These are phyloP conservation scores for Alternaria triticimaculans DNA, from an alignment of 2,329 filamentous ascomycete species.

Conservation along the genomic window DNA sequence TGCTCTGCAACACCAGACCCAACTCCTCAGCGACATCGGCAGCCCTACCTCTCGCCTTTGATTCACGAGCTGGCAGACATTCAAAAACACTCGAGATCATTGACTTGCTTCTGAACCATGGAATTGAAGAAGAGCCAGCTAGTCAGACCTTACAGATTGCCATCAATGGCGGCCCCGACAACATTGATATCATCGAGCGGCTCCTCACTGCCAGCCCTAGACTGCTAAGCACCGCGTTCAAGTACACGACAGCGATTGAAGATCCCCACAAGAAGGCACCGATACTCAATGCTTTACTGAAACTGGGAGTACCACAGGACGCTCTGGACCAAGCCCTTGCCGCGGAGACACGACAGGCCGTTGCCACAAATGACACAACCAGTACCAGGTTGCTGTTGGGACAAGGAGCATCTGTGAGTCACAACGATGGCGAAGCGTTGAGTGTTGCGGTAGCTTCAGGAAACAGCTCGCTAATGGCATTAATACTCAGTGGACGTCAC, in stretches of 20 bases:
- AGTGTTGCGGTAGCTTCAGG: conserved; percentile 62
- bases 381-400: conserved; percentile 37
- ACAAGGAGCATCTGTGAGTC: conserved; percentile 53
- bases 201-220: conserved; percentile 32
- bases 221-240: conserved; percentile 36
- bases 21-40: conserved; percentile 28
- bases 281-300: conserved; percentile 34
- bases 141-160: conserved; percentile 33
- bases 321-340: conserved; percentile 37
- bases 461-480: conserved; percentile 57
- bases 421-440: conserved; percentile 62
- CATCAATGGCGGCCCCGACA: conserved; percentile 36
- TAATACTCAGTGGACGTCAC: conserved; percentile 54
- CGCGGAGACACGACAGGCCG: conserved; percentile 29
- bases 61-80: conserved; percentile 29
- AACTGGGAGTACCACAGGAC: conserved; percentile 37
- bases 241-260: conserved; percentile 30
- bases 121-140: conserved; percentile 31
- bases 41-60: conserved; percentile 40
- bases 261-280: conserved; percentile 32
- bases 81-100: conserved; percentile 32
- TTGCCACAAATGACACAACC: conserved; percentile 29
- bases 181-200: conserved; percentile 42
- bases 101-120: conserved; percentile 34
- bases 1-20: conserved; percentile 34